These are phyloP conservation scores for Diplodia corticola DNA, from an alignment of 2,329 filamentous ascomycete species.

Conservation along the genomic window DNA sequence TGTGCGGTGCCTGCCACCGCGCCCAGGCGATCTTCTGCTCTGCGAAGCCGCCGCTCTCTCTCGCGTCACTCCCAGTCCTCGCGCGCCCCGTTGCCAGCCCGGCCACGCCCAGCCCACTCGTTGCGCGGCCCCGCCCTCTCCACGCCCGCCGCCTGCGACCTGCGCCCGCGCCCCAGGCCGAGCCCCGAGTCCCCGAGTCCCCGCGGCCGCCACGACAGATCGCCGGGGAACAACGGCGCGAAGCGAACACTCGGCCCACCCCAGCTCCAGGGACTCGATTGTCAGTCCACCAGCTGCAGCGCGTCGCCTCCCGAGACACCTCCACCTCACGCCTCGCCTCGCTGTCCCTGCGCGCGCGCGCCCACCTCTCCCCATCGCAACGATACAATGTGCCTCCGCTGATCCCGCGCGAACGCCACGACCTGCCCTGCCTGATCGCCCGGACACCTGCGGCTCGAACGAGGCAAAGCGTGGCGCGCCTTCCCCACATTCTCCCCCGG, in stretches of 20 bases:
- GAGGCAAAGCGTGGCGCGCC: constrained; percentile 21
- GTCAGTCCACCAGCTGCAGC: constrained; percentile 22
- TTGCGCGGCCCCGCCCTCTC: background rate
- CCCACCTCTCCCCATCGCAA: constrained; percentile 32
- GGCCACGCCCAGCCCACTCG: background rate
- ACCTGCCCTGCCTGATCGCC: constrained; percentile 19
- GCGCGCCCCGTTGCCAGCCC: too few species aligned
- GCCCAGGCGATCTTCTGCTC: background rate
- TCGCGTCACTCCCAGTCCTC: background rate
- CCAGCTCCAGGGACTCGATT: constrained; percentile 19
- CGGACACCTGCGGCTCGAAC: constrained; percentile 18
- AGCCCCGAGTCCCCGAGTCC: background rate
- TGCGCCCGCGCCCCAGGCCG: background rate
- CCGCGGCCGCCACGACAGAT: constrained; percentile 20
- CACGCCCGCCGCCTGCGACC: background rate
- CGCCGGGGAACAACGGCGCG: constrained; percentile 18
- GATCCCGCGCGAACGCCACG: constrained; percentile 14
- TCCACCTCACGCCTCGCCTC: constrained; percentile 10
- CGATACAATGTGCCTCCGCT: constrained; percentile 40
- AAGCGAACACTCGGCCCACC: constrained; percentile 20
- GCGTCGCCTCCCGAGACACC: constrained; percentile 21
- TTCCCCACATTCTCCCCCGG: constrained; percentile 16
- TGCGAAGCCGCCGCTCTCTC: background rate
- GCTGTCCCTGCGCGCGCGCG: constrained; percentile 22
- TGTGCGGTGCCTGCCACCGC: constrained; percentile 1